Evolutionary conservation across 768 basidiomycete genomes (phyloP).

Genomic region (Termitomyces sp.): DNA sequence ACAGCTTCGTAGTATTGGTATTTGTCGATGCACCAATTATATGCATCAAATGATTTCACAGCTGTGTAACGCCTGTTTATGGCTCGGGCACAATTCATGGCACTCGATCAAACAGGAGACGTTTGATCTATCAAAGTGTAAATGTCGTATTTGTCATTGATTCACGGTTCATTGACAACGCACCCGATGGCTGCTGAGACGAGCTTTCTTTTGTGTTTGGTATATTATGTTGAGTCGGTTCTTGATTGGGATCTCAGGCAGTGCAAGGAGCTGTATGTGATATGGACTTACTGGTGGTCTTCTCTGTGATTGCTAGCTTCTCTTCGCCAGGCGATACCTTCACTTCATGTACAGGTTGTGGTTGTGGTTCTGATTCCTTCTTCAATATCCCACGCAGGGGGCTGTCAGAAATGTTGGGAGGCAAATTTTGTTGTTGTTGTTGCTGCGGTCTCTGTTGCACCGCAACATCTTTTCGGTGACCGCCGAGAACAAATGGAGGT

Average conservation of each 20-base stretch:
- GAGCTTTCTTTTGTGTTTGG: not conserved
- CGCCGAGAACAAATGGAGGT: not conserved
- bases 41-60: not conserved
- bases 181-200: not conserved
- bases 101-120: not conserved
- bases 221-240: not conserved
- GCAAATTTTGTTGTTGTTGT: not conserved
- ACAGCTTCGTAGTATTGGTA: not conserved
- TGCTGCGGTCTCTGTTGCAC: not conserved
- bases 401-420: not conserved
- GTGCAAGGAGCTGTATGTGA: not conserved
- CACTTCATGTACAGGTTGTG: not conserved
- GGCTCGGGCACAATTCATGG: not conserved
- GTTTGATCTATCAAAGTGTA: not conserved
- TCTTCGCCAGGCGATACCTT: not conserved
- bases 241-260: not conserved
- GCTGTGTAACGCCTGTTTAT: not conserved
- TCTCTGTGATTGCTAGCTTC: not conserved
- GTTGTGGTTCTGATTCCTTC: not conserved
- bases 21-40: not conserved
- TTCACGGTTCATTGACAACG: not conserved
- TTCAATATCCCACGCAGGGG: not conserved
- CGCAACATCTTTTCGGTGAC: not conserved
- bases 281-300: not conserved
- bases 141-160: not conserved